Evolutionary conservation across 208 protist species (phyloP).

Genomic region (Naegleria fowleri): DNA sequence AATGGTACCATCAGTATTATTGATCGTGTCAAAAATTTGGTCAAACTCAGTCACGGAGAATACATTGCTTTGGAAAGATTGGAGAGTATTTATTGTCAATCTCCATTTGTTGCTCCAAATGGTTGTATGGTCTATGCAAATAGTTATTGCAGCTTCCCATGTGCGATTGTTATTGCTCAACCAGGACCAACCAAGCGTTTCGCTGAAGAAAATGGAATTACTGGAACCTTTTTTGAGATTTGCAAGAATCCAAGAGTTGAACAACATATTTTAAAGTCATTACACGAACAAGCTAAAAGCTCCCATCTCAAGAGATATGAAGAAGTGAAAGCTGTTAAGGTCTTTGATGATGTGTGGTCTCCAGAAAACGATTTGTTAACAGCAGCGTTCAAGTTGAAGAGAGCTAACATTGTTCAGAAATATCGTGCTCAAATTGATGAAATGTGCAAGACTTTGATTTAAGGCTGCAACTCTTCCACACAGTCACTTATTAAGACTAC

Average conservation of each 20-base stretch:
- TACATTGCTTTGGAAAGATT: conserved; percentile 76
- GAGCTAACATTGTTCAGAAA: neutral
- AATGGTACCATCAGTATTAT: conserved; percentile 65
- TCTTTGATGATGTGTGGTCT: neutral
- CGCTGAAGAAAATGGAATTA: conserved; percentile 11
- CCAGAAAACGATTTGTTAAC: conserved; percentile 4
- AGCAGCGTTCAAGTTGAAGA: neutral
- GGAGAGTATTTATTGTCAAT: conserved; percentile 33
- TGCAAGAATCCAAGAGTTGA: conserved; percentile 24
- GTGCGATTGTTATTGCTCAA: conserved; percentile 29
- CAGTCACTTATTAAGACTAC: no score
- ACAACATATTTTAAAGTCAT: neutral
- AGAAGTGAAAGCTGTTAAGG: neutral
- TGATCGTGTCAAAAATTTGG: conserved; percentile 78
- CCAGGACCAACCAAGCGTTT: neutral
- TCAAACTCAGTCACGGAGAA: conserved; percentile 74
- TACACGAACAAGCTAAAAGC: neutral
- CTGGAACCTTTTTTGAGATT: conserved; percentile 9
- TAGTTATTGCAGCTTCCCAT: conserved; percentile 18
- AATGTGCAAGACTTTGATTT: neutral
- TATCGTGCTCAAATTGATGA: conserved; percentile 4
- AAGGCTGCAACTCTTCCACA: no score
- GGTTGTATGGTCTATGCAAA: conserved; percentile 33
- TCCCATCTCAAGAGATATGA: neutral
- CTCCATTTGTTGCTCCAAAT: conserved; percentile 26